Evolutionary conservation across 2,329 filamentous ascomycete genomes (phyloP).

Genomic region (Simplicillium aogashimaense): DNA sequence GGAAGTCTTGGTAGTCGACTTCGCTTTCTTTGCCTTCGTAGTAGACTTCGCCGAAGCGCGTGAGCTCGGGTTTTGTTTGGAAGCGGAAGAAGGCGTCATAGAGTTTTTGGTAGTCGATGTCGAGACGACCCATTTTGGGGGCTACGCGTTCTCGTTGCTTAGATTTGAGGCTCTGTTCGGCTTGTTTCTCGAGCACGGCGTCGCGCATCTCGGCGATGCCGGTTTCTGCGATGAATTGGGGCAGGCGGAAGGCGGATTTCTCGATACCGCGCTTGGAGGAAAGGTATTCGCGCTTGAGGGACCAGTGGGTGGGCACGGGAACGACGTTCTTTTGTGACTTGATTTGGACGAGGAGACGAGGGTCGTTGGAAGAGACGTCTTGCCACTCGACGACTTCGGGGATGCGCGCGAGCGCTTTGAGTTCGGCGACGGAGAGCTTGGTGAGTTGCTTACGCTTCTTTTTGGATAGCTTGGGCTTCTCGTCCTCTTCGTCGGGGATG

Average conservation of each 20-base stretch:
- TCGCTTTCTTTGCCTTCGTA: conserved; percentile 99
- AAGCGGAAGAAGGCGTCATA: conserved; percentile 98
- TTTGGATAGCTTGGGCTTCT: conserved; percentile 73
- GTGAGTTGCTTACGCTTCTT: conserved; percentile 88
- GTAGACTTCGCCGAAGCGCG: conserved; percentile 96
- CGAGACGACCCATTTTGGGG: conserved; percentile 92
- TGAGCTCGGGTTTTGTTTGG: conserved; percentile 90
- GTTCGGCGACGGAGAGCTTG: conserved; percentile 87
- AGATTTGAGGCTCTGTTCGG: conserved; percentile 83
- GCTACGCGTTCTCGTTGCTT: conserved; percentile 91
- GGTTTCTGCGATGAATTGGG: conserved; percentile 94
- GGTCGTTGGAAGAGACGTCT: conserved; percentile 84
- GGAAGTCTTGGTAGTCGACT: conserved; percentile 82
- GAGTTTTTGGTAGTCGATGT: conserved; percentile 96
- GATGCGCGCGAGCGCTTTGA: conserved; percentile 83
- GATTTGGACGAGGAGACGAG: conserved; percentile 81
- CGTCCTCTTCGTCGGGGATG: conserved; percentile 76
- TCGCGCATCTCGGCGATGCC: conserved; percentile 98
- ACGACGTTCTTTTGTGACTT: conserved; percentile 94
- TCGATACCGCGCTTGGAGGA: conserved; percentile 96
- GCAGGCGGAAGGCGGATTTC: conserved; percentile 84
- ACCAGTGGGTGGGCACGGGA: conserved; percentile 90
- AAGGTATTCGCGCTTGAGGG: conserved; percentile 89
- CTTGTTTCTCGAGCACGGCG: conserved; percentile 90
- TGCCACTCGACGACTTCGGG: conserved; percentile 98